These are phyloP conservation scores for Mycena rosella DNA, from an alignment of 768 basidiomycete species.

Conservation along the genomic window DNA sequence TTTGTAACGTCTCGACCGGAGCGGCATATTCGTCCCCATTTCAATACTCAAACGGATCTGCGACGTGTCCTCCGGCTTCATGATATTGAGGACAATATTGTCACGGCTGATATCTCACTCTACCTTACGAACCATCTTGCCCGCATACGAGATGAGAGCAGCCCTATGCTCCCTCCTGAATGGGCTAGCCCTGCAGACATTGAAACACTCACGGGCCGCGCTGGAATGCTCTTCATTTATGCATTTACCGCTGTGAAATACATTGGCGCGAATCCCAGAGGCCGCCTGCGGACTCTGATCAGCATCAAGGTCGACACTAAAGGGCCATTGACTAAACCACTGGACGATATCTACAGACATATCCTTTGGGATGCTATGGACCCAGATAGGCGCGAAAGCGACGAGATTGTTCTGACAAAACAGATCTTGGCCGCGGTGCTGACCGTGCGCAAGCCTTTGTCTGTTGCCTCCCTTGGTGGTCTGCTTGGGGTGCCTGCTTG, in stretches of 20 bases:
- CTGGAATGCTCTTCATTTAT: too few species aligned
- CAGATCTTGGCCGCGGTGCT: constrained; percentile 1
- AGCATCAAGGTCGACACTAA: background rate
- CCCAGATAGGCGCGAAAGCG: background rate
- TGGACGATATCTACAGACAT: background rate
- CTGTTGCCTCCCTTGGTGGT: constrained; percentile 12
- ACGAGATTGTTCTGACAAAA: constrained; percentile 5
- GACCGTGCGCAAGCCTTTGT: background rate
- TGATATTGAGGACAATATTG: background rate
- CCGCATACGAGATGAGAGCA: background rate
- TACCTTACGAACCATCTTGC: background rate
- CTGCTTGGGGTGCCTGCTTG: constrained; percentile 5
- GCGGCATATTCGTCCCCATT: constrained; percentile 1
- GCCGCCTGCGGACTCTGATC: background rate
- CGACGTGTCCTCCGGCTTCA: too few species aligned
- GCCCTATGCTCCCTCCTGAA: background rate
- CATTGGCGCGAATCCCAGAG: background rate
- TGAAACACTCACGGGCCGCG: too few species aligned
- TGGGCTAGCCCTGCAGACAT: background rate
- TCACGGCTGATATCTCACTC: background rate
- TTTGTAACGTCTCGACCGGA: constrained; percentile 12
- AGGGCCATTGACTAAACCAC: constrained; percentile 5
- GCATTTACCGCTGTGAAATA: too few species aligned
- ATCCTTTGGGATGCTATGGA: background rate
- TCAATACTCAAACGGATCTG: too few species aligned